Evolutionary conservation across 2,329 filamentous ascomycete species (phyloP), one percentile per base, ranked within the genome.

Genomic region (Arachnomyces sp.): DNA sequence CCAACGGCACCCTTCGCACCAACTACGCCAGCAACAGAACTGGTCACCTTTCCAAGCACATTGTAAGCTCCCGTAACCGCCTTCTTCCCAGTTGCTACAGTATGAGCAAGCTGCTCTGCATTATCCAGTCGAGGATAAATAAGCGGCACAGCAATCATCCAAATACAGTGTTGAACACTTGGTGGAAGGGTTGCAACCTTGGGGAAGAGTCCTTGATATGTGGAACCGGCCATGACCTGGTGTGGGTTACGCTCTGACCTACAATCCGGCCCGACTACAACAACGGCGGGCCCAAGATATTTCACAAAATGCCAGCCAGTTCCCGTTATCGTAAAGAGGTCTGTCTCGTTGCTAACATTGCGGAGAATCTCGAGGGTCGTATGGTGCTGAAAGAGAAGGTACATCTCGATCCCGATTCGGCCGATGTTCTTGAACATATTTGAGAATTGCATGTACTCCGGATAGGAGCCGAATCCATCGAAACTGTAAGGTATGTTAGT

Each of bases 371-470:
- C 92, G 3, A 93, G 73, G 0, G 90, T 96, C 0, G 92, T 96
- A 62, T 98, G 92, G 57, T 98, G 92, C 59, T 98, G 92, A 73
- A 98, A 98, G 6, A 98, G 76, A 28, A 98, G 74, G 59, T 96
- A 98, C 89, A 95, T 95, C 52, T 96, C 88, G 40, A 93, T 89
- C 15, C 88, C 92, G 46, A 98, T 82, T 29, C 92, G 80, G 16
- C 92, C 92, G 55, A 96, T 94, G 58, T 96, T 96, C 67, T 94
- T 95, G 72, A 98, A 96, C 68, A 96, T 88, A 49, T 94, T 84
- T 13, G 88, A 95, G 50, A 86, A 86, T 59, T 98, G 92, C 90
- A 98, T 96, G 60, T 96, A 93, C 46, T 95, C 88, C 0, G 92
- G 92, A 55, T 96, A 98, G 1, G 88, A 95, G 21, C 92, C 92